Evolutionary conservation across 495 filamentous ascomycete species (phyloP), one percentile per base, ranked within the genome.

Genomic region (Halenospora varia): DNA sequence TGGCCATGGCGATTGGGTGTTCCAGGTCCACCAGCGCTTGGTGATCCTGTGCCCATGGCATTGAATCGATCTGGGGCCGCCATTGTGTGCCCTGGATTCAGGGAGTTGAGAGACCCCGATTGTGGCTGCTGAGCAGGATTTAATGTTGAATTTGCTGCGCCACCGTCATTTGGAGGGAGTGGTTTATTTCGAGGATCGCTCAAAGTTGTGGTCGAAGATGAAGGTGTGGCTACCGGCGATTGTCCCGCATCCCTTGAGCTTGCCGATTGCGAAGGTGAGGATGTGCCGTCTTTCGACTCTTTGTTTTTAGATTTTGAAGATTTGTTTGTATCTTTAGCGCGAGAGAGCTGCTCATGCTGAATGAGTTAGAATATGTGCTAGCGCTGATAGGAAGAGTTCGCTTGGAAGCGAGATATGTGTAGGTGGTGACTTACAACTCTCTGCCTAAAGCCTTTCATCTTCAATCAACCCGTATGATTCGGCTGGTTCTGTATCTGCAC

Each of bases 371-470:
- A 56, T 62, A 48, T 59, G 42, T 49, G 18, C 11, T 20, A 24
- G 8, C 23, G 23, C 13, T 13, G 6, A 35, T n/a, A 35, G 4
- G 6, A 35, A 13, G 29, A 9, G 10, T n/a, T 49, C 11, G 47
- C 47, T n/a, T 24, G 8, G 47, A 49, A 49, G 8, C 47, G 10
- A 24, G 19, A 9, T 25, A 9, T 4, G 42, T 45, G 8, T n/a
- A 45, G 42, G n/a, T 10, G 25, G 64, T 59, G 66, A 88, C 93
- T 81, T 81, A 96, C 93, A 78, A 97, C 95, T 88, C 88, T 88
- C 79, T 96, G 90, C 77, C 94, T 88, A 75, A 98, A 96, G 69
- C 90, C 86, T 79, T 96, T 97, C 94, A 98, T 97, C 76, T 82
- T 91, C 61, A 70, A 46, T 42, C 67, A 67, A 72, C 19, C 22